A percentile compares a stretch with the other conserved stretches of the same genome.
Evolutionary conservation across 805 yeast species (phyloP).

Genomic region (Candida saitoana): DNA sequence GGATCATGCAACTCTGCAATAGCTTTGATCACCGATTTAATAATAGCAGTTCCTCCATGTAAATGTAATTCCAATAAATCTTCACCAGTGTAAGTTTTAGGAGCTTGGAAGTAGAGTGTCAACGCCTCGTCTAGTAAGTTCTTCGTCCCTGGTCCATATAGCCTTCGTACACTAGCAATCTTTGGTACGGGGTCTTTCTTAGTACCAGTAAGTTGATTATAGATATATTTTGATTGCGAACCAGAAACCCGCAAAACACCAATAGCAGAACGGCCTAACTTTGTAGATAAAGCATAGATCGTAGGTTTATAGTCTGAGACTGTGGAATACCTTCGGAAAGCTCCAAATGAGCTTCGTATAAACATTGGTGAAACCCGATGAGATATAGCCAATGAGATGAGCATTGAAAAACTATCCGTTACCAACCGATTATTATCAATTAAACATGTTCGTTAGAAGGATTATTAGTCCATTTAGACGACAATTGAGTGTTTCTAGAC

Average conservation of each 20-base stretch:
- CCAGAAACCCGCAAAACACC: conserved; percentile 86
- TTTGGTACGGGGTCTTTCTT: conserved; percentile 44
- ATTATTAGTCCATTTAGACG: background rate
- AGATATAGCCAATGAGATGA: too few species aligned
- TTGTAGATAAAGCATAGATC: conserved; percentile 86
- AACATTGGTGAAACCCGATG: background rate
- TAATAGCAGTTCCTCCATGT: conserved; percentile 91
- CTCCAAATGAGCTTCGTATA: background rate
- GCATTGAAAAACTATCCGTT: conserved; percentile 3
- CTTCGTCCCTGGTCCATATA: conserved; percentile 42
- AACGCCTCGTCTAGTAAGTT: conserved; percentile 73
- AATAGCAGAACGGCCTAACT: conserved; percentile 76
- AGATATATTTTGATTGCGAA: conserved; percentile 47
- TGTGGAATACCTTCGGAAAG: background rate
- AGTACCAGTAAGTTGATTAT: conserved; percentile 42
- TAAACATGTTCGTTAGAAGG: too few species aligned
- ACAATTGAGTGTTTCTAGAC: background rate
- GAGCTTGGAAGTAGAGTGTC: conserved; percentile 62
- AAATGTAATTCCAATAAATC: conserved; percentile 84
- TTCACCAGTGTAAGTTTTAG: conserved; percentile 88
- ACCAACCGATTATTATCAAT: too few species aligned
- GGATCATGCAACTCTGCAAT: conserved; percentile 52
- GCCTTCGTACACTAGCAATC: conserved; percentile 52
- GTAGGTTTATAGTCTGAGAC: conserved; percentile 47
- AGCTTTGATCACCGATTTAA: conserved; percentile 61